These are phyloP conservation scores for Aureobasidium sp. DNA, from an alignment of 2,329 filamentous ascomycete genomes.

Conservation along the genomic window DNA sequence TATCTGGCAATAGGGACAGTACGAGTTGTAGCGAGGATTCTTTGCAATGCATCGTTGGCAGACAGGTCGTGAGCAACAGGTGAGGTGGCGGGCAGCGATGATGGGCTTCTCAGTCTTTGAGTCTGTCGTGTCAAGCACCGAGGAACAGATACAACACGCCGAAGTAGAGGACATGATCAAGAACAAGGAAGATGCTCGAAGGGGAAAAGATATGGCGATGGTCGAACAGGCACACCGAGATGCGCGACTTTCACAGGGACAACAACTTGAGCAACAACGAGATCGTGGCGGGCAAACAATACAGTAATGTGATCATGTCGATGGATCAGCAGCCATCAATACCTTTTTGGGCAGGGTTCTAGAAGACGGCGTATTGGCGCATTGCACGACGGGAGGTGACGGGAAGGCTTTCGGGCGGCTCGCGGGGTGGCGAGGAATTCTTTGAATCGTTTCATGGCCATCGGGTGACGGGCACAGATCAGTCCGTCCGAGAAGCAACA, in stretches of 20 bases:
- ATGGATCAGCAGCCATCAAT: background rate
- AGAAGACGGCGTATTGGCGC: background rate
- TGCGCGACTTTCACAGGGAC: background rate
- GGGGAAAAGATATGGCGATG: background rate
- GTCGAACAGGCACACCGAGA: background rate
- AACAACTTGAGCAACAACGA: background rate
- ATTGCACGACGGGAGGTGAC: background rate
- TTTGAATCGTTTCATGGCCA: background rate
- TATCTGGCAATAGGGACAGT: constrained; percentile 72
- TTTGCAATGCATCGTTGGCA: constrained; percentile 64
- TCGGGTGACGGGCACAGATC: constrained; percentile 1
- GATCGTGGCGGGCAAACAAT: too few species aligned
- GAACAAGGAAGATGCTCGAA: background rate
- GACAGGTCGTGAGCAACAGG: constrained; percentile 64
- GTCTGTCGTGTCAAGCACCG: constrained; percentile 49
- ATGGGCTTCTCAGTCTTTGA: constrained; percentile 55
- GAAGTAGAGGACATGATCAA: constrained; percentile 33
- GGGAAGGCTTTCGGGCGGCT: background rate
- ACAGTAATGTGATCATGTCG: background rate
- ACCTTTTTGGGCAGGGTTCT: background rate
- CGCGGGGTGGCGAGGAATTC: constrained; percentile 3
- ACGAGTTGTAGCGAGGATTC: constrained; percentile 60
- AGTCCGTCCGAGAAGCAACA: background rate
- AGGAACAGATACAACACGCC: constrained; percentile 63
- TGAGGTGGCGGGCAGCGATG: constrained; percentile 53